Conservation (phyloP, 768 basidiomycete species). For the Macrolepiota dolichaula region DNA sequence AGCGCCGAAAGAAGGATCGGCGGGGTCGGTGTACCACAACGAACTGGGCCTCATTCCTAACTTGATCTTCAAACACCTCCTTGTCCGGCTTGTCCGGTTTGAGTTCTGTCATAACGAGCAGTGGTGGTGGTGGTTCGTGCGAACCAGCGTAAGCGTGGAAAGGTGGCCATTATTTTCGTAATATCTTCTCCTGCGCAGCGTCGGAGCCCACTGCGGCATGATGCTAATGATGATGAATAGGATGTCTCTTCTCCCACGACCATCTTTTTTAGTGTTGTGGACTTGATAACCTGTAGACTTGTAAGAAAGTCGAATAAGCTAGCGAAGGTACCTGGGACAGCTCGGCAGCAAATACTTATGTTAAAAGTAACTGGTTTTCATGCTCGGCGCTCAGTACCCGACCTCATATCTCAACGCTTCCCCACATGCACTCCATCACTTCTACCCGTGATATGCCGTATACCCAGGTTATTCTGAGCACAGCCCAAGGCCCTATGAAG, state of each 20-base stretch:
- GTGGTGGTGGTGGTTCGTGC: background rate
- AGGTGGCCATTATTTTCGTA: background rate
- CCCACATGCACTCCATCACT: background rate
- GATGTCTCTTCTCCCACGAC: background rate
- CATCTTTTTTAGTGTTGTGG: background rate
- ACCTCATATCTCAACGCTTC: background rate
- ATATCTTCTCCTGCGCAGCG: background rate
- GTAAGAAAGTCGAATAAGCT: too few species aligned
- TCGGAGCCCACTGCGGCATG: background rate
- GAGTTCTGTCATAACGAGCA: background rate
- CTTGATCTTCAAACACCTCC: constrained; percentile 1
- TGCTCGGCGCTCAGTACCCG: background rate
- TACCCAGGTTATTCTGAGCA: background rate
- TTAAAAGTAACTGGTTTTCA: background rate
- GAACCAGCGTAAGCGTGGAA: background rate
- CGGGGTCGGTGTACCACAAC: background rate
- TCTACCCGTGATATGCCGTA: background rate
- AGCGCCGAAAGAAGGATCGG: background rate
- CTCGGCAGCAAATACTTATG: background rate
- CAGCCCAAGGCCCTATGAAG: background rate
- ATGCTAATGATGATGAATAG: background rate
- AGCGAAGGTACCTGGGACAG: background rate
- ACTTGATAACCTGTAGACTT: background rate
- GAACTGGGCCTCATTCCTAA: constrained; percentile 3
- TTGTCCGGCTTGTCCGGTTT: background rate